Conservation (phyloP, 2,329 filamentous ascomycete species). For the Tricladium varicosporioides region DNA sequence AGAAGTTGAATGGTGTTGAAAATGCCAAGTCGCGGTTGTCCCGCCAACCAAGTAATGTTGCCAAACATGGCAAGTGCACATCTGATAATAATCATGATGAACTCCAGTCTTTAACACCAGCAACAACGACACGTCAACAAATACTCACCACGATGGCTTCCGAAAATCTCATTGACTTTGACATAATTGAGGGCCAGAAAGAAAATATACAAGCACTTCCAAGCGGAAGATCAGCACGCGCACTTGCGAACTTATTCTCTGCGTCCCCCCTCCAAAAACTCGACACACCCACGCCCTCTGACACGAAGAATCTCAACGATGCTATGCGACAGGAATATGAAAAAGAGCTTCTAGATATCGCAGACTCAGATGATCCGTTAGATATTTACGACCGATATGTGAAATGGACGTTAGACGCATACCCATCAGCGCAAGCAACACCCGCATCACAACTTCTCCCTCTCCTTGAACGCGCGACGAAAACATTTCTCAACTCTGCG, state of each 20-base stretch:
- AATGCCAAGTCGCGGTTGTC: no score
- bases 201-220: slow-evolving; percentile 96
- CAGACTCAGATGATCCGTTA: slow-evolving; percentile 90
- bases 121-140: slow-evolving; percentile 15
- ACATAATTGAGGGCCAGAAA: slow-evolving; percentile 93
- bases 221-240: slow-evolving; percentile 82
- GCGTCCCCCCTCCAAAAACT: slow-evolving; percentile 58
- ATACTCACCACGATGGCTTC: slow-evolving; percentile 41
- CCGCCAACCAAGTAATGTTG: no score
- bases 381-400: slow-evolving; percentile 97
- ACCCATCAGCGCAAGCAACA: slow-evolving; percentile 90
- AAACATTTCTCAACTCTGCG: slow-evolving; percentile 76
- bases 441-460: slow-evolving; percentile 85
- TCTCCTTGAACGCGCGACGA: slow-evolving; percentile 89
- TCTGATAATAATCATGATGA: no score
- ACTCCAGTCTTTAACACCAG: background rate
- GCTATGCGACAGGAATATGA: slow-evolving; percentile 82
- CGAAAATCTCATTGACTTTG: slow-evolving; percentile 68
- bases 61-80: no score
- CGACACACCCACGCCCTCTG: slow-evolving; percentile 63
- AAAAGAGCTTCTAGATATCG: slow-evolving; percentile 71
- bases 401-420: slow-evolving; percentile 93
- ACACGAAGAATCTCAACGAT: slow-evolving; percentile 76
- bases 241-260: slow-evolving; percentile 80
- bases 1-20: no score